These are phyloP conservation scores for Lactarius vividus DNA, from an alignment of 768 basidiomycete genomes.

Conservation along the genomic window DNA sequence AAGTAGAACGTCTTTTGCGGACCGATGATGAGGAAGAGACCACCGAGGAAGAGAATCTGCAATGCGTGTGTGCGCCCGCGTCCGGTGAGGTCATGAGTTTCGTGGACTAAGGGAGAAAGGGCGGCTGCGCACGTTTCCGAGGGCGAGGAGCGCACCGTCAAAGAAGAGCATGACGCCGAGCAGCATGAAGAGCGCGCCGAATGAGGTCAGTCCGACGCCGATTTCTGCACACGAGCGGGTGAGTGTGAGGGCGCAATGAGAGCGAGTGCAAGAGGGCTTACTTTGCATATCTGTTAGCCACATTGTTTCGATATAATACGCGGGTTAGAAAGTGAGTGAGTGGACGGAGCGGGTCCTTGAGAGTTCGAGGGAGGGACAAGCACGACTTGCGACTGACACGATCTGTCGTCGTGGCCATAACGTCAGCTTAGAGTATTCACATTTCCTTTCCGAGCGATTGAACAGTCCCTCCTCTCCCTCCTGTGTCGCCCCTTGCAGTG, in stretches of 20 bases:
- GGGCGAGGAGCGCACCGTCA: slow-evolving; percentile 89
- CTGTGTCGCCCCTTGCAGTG: no score
- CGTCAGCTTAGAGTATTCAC: not conserved
- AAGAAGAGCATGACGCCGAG: slow-evolving; percentile 96
- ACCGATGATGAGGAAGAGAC: slow-evolving; percentile 94
- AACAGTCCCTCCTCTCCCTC: not conserved
- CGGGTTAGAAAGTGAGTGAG: not conserved
- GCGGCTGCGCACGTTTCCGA: slow-evolving; percentile 81
- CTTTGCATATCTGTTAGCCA: slow-evolving; percentile 69
- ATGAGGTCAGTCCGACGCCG: slow-evolving; percentile 94
- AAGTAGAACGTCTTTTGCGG: slow-evolving; percentile 98
- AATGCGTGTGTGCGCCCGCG: not conserved
- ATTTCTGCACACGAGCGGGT: slow-evolving; percentile 64
- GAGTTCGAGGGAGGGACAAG: not conserved
- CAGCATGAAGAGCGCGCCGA: slow-evolving; percentile 94
- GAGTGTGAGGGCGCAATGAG: not conserved
- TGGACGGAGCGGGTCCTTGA: not conserved
- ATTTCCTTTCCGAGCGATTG: not conserved
- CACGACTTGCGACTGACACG: not conserved
- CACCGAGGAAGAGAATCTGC: slow-evolving; percentile 93
- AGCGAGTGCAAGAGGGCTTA: slow-evolving; percentile 33
- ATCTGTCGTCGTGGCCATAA: no score
- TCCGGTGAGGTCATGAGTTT: not conserved
- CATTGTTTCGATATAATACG: slow-evolving; percentile 37
- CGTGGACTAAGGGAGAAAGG: slow-evolving; percentile 5